Evolutionary conservation across 306 rosid genomes (phyloP).

Genomic region (Mimosa bimucronata): DNA sequence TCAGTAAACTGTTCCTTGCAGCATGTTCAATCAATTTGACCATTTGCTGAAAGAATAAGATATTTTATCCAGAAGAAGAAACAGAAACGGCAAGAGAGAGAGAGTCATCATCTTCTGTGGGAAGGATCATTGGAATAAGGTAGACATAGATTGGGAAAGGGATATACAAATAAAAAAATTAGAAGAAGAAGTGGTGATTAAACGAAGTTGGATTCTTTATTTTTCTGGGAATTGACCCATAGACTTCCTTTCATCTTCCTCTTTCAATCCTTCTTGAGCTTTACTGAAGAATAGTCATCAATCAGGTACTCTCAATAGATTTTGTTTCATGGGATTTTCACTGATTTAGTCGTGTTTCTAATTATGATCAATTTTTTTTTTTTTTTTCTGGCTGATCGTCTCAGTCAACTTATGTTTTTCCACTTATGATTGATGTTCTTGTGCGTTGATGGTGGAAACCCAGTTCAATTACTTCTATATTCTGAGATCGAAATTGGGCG

Average conservation of each 20-base stretch:
- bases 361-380: neutral
- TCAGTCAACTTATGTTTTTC: conserved; percentile 27
- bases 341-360: conserved; percentile 23
- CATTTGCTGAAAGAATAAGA: conserved; percentile 22
- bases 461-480: conserved; percentile 29
- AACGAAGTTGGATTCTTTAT: conserved; percentile 41
- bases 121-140: conserved; percentile 27
- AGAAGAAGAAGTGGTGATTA: conserved; percentile 33
- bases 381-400: neutral
- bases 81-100: conserved; percentile 3
- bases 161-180: conserved; percentile 15
- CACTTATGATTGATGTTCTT: conserved; percentile 27
- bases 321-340: neutral
- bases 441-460: conserved; percentile 34
- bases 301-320: conserved; percentile 30
- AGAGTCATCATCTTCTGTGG: conserved; percentile 37
- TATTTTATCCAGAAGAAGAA: conserved; percentile 8
- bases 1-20: conserved; percentile 21
- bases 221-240: neutral
- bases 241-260: conserved; percentile 25
- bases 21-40: conserved; percentile 30
- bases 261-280: conserved; percentile 40
- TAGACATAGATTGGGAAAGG: conserved; percentile 35
- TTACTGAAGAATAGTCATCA: conserved; percentile 25
- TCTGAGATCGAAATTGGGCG: conserved; percentile 25